These are phyloP conservation scores for Tylopilus plumbeoviolaceoides DNA, from an alignment of 768 basidiomycete species.

Conservation along the genomic window DNA sequence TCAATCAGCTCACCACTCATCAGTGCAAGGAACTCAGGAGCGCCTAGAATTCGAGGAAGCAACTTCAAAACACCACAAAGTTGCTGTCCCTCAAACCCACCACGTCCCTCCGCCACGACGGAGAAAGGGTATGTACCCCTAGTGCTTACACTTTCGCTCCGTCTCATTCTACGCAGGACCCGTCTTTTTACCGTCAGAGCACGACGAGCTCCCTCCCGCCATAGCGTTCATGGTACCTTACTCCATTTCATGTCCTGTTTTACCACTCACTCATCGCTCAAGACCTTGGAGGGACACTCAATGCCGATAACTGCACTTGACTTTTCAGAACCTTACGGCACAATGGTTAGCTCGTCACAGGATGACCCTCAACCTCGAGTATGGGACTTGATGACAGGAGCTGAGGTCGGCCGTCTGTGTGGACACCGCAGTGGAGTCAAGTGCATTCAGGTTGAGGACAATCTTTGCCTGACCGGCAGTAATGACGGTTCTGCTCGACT, in stretches of 20 bases:
- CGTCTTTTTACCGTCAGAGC: constrained; percentile 94
- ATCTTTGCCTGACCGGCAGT: constrained; percentile 86
- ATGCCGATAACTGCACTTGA: constrained; percentile 86
- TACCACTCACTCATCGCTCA: constrained; percentile 14
- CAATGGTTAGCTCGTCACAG: constrained; percentile 81
- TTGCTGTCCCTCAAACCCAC: constrained; percentile 4
- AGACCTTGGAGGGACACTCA: constrained; percentile 81
- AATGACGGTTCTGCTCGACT: constrained; percentile 80
- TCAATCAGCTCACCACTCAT: constrained; percentile 3
- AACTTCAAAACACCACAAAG: constrained; percentile 26
- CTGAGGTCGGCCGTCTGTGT: constrained; percentile 77
- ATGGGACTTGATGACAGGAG: constrained; percentile 91
- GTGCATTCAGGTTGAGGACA: constrained; percentile 89
- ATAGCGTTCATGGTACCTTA: constrained; percentile 90
- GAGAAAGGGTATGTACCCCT: constrained; percentile 25
- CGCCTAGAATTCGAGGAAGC: constrained; percentile 69
- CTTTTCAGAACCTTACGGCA: constrained; percentile 95
- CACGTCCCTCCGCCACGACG: constrained; percentile 30
- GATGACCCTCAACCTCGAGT: constrained; percentile 86
- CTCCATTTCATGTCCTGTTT: background rate
- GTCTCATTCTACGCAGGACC: constrained; percentile 53
- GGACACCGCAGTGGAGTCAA: constrained; percentile 84
- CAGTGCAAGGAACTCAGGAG: constrained; percentile 90
- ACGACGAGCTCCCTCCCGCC: constrained; percentile 89
- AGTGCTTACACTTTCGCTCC: background rate